Base-by-base conservation (phyloP, 495 filamentous ascomycete species). In the Gamarada debralockiae region DNA sequence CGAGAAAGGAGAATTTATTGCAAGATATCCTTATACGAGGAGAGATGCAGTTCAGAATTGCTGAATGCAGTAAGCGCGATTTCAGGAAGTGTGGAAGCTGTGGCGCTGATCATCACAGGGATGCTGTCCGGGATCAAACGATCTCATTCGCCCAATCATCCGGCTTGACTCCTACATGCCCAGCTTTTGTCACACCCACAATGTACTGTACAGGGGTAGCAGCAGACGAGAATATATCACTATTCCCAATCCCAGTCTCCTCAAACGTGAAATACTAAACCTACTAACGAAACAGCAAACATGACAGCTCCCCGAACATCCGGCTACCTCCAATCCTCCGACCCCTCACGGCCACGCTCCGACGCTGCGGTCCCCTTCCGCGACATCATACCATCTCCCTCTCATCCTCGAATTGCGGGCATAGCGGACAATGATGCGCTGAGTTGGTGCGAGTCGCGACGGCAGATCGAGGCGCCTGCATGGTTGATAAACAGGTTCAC, bases 401-500 rank as follows among this genome's bases (percentile, higher is more conserved):
- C 46, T 7, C 59, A 62, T 50, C 59, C 56, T 36, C 47, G 59
- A 44, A 56, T 62, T 36, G 55, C 55, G 12, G 59, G 59, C 8
- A 62, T 62, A 3, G 46, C 18, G 42, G 48, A 58, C 21, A 55
- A 58, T 22, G 31, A 48, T 46, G 59, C 59, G 2, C 29, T 50
- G 9, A 53, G 48, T 37, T 62, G 59, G 59, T 62, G 59, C 27
- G 59, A 62, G 21, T 58, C 55, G 22, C 20, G 59, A n/a, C 48
- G 56, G 27, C 40, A 58, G 38, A 62, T 62, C 27, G 59, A 62
- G 15, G 56, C 59, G 4, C 59, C 59, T n/a, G 59, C 59, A 1
- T 62, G 59, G 59, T 40, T 62, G 38, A 62, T 62, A 23, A 62
- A 62, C 33, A 47, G 59, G 3, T 62, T 62, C 27, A 62, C 59